Evolutionary conservation across 768 basidiomycete species (phyloP), one percentile per base, ranked within the genome.

Genomic region (Leccinum aurantiacum): DNA sequence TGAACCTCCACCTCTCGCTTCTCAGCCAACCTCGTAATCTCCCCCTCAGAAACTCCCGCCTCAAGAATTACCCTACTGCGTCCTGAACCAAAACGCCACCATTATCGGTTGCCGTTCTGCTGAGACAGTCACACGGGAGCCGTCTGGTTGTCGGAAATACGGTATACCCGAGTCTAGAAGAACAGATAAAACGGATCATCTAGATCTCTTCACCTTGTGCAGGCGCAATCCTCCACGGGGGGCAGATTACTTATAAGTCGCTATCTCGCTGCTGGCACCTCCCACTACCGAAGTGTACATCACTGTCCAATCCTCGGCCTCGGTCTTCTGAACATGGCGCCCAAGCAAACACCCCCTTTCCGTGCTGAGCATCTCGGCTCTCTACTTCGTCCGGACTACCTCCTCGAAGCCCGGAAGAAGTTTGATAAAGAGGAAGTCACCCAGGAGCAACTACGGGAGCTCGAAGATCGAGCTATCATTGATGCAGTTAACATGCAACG

Each of bases 291-390:
- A 17, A 41, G 38, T 17, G 15, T 41, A 8, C 8, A 17, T 41
- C 38, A 17, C 17, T 17, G 38, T 17, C 38, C 17, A 1, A 38
- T 17, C 17, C 15, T 38, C 11, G 22, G 22, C 22, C 22, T 22
- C 22, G 22, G 22, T n/a, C n/a, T n/a, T n/a, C n/a, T n/a, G n/a
- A 58, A 29, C 6, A 71, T 72, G 68, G 14, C 55, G 1, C 25
- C 58, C 13, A 72, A 66, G 51, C 67, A 72, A 38, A 59, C 49
- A n/a, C 80, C 79, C 5, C 80, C 79, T 27, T 79, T 79, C 70
- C 75, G 78, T 25, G 78, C 79, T 15, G 79, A 80, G 55, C 80
- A 80, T 62, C 60, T 79, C 9, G 80, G 80, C 37, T 80, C 78
- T 7, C 68, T 81, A 38, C 78, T 79, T 57, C 76, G 80, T 9